These are phyloP conservation scores for Aspergillus saccharolyticus DNA, from an alignment of 495 filamentous ascomycete genomes.

Conservation along the genomic window DNA sequence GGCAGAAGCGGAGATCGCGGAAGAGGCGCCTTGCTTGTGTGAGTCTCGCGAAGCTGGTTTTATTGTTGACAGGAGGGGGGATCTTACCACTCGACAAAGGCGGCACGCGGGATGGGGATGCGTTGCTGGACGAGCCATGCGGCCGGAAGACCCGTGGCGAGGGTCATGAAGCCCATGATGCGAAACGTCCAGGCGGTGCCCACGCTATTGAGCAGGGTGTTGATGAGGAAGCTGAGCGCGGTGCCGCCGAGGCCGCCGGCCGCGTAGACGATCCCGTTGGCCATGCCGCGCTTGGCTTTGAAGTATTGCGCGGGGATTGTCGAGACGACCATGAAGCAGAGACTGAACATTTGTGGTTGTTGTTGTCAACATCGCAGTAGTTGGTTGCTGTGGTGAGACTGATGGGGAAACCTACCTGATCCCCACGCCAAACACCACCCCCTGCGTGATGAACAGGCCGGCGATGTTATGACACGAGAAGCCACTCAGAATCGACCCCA, in stretches of 20 bases:
- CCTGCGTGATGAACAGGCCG: conserved; percentile 52
- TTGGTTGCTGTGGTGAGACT: no score
- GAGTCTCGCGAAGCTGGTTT: no score
- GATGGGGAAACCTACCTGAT: conserved; percentile 38
- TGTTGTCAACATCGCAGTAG: no score
- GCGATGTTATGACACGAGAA: conserved; percentile 45
- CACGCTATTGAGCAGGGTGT: conserved; percentile 40
- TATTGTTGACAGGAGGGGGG: neutral
- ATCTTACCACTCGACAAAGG: conserved; percentile 47
- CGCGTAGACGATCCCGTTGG: conserved; percentile 52
- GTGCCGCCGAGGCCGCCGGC: conserved; percentile 51
- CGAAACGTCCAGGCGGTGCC: conserved; percentile 53
- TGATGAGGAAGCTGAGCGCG: conserved; percentile 44
- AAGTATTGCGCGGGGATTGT: conserved; percentile 52
- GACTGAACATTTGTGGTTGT: no score
- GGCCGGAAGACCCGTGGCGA: conserved; percentile 49
- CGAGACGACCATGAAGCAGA: conserved; percentile 37
- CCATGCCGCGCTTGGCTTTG: conserved; percentile 47
- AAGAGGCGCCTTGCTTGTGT: conserved; percentile 51
- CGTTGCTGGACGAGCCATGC: conserved; percentile 55
- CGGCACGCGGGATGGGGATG: conserved; percentile 33
- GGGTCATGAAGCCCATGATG: conserved; percentile 43
- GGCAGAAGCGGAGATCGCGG: conserved; percentile 42
- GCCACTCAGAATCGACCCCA: conserved; percentile 46
- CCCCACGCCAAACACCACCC: conserved; percentile 50